Percentiles rank a stretch among this genome's conserved stretches.
phyloP scores from a whole-genome alignment of 306 rosid genomes.

The Cucurbita pepo region DNA sequence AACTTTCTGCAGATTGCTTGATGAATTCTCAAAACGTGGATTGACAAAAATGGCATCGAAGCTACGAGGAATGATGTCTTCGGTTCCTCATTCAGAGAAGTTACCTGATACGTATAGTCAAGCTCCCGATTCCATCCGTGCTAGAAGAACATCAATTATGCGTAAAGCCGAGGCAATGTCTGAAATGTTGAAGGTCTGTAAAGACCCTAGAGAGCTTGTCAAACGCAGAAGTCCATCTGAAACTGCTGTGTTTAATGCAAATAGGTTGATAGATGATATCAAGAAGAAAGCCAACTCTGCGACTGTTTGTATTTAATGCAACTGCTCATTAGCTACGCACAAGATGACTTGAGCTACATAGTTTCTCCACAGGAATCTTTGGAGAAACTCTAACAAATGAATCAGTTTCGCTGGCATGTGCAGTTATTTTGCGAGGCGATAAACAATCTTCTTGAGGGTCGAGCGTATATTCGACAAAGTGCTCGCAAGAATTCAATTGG shows the following conservation, averaged over 20 bases:
- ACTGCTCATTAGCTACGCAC: background rate
- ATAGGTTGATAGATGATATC: slow-evolving; percentile 32
- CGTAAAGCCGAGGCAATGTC: slow-evolving; percentile 62
- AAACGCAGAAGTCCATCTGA: slow-evolving; percentile 28
- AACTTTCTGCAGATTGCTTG: slow-evolving; percentile 54
- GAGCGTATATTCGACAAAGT: background rate
- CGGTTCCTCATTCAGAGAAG: slow-evolving; percentile 51
- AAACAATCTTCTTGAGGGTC: background rate
- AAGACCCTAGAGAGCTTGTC: slow-evolving; percentile 50
- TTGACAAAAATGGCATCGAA: slow-evolving; percentile 47
- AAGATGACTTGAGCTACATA: background rate
- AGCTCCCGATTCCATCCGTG: slow-evolving; percentile 25
- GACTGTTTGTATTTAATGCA: background rate
- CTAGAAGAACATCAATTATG: slow-evolving; percentile 45
- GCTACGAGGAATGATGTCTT: slow-evolving; percentile 53
- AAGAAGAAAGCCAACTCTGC: slow-evolving; percentile 18
- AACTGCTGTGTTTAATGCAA: slow-evolving; percentile 27
- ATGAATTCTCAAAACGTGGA: slow-evolving; percentile 43
- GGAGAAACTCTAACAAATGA: background rate
- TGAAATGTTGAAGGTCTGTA: slow-evolving; percentile 42
- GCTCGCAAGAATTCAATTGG: background rate
- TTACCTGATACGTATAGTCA: slow-evolving; percentile 49
- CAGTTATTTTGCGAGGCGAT: background rate
- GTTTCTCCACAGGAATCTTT: background rate
- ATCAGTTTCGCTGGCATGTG: background rate